These are phyloP conservation scores for Magnolia sinica DNA, from an alignment of 164 flowering plant genomes.

Conservation along the genomic window DNA sequence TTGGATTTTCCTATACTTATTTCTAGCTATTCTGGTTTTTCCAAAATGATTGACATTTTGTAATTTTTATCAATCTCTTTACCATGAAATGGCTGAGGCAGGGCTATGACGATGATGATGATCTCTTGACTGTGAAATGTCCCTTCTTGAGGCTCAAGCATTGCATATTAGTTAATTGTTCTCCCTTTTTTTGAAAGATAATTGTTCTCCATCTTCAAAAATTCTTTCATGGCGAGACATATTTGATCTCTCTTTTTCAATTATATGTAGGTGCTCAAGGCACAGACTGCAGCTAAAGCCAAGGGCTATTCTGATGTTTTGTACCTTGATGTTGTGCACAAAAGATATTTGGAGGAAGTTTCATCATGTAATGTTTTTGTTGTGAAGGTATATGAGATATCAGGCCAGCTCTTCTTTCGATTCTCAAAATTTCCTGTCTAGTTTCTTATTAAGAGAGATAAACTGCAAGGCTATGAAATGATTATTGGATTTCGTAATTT, in stretches of 20 bases:
- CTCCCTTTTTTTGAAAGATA: no score
- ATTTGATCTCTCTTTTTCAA: not conserved
- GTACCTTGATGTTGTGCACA: conserved; percentile 57
- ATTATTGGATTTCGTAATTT: not conserved
- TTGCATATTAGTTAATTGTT: not conserved
- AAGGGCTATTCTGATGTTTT: conserved; percentile 71
- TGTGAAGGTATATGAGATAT: conserved; percentile 47
- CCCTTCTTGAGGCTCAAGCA: no score
- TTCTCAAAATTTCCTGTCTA: not conserved
- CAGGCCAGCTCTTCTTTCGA: not conserved
- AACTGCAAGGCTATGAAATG: not conserved
- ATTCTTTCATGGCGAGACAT: not conserved
- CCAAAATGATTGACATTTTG: no score
- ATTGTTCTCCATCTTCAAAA: not conserved
- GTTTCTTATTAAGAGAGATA: not conserved
- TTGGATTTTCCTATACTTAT: no score
- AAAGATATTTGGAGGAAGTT: conserved; percentile 63
- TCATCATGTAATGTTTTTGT: conserved; percentile 68
- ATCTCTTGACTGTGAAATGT: no score
- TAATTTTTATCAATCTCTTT: no score
- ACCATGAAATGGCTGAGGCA: no score
- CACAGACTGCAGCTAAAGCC: conserved; percentile 44
- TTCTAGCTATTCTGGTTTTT: no score
- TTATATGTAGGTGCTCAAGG: conserved; percentile 46
- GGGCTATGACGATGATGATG: no score